Percentiles rank a stretch among this genome's conserved stretches.
phyloP scores from a whole-genome alignment of 805 yeast species.

The Yamadazyma akitaensis region DNA sequence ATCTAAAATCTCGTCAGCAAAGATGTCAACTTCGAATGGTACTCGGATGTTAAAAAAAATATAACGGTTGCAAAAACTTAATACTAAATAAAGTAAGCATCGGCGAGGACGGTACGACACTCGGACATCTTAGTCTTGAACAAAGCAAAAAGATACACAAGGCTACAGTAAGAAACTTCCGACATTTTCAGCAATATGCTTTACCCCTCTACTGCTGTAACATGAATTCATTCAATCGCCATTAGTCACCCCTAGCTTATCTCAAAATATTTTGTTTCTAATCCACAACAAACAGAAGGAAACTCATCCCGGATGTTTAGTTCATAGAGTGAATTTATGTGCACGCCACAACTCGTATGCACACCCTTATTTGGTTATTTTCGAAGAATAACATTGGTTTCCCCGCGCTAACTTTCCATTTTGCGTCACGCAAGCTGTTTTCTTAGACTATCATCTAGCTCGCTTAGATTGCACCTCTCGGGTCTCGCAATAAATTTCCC shows the following conservation, averaged over 20 bases:
- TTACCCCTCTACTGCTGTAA: neutral
- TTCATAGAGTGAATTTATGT: neutral
- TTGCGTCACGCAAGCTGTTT: neutral
- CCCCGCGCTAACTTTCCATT: constrained; percentile 3
- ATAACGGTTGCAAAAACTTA: no score
- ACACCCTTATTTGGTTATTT: neutral
- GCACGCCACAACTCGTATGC: neutral
- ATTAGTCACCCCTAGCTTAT: neutral
- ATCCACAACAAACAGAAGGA: neutral
- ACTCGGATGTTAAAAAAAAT: no score
- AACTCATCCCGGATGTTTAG: neutral
- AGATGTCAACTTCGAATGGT: no score
- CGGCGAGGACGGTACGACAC: no score
- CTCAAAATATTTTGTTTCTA: neutral
- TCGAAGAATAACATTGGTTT: neutral
- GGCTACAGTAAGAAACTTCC: no score
- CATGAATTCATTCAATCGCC: neutral
- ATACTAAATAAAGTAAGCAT: no score
- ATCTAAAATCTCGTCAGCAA: no score
- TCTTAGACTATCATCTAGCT: neutral
- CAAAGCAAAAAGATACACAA: no score
- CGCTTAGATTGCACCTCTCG: constrained; percentile 7
- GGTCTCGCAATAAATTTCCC: neutral
- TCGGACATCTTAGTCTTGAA: no score
- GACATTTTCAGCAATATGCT: no score